Percentiles rank a stretch among this genome's conserved stretches.
Conservation (phyloP, 1,139 yeast genomes). For the Tardiomyces blankii region DNA sequence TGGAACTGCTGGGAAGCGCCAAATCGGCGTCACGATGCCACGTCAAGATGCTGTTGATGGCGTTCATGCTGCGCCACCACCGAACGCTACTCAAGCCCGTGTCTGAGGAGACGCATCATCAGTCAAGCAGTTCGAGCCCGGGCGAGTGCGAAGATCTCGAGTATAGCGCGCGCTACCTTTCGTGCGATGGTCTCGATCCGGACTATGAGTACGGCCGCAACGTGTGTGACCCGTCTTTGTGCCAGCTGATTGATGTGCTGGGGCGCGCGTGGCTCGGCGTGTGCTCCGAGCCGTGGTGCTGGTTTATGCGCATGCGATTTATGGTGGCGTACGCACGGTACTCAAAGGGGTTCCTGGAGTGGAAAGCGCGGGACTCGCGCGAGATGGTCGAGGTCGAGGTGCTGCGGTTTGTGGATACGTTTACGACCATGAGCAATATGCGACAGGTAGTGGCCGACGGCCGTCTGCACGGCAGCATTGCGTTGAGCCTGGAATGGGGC, state of each 20-base stretch:
- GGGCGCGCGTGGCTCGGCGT: constrained; percentile 13
- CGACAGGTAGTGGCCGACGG: constrained; percentile 4
- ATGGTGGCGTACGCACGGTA: constrained; percentile 14
- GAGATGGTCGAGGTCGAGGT: constrained; percentile 8
- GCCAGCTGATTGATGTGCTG: constrained; percentile 9
- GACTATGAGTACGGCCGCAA: neutral
- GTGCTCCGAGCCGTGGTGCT: constrained; percentile 11
- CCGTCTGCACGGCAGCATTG: neutral
- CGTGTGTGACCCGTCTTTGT: constrained; percentile 6
- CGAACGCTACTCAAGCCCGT: constrained; percentile 4
- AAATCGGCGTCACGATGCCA: constrained; percentile 13
- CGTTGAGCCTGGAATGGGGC: neutral
- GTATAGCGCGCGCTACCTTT: neutral
- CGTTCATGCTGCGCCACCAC: constrained; percentile 15
- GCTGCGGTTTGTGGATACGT: constrained; percentile 4
- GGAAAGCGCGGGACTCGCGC: constrained; percentile 13
- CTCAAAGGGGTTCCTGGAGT: constrained; percentile 12
- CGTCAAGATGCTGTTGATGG: constrained; percentile 16
- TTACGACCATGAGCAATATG: constrained; percentile 5
- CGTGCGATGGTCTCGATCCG: neutral
- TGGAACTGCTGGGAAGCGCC: constrained; percentile 13
- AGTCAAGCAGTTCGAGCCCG: no score
- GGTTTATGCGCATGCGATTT: constrained; percentile 12
- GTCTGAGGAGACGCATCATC: no score
- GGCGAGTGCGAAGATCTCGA: no score